Evolutionary conservation across 352 stramenopile species (phyloP).

Genomic region (Globisporangium cystogenes): DNA sequence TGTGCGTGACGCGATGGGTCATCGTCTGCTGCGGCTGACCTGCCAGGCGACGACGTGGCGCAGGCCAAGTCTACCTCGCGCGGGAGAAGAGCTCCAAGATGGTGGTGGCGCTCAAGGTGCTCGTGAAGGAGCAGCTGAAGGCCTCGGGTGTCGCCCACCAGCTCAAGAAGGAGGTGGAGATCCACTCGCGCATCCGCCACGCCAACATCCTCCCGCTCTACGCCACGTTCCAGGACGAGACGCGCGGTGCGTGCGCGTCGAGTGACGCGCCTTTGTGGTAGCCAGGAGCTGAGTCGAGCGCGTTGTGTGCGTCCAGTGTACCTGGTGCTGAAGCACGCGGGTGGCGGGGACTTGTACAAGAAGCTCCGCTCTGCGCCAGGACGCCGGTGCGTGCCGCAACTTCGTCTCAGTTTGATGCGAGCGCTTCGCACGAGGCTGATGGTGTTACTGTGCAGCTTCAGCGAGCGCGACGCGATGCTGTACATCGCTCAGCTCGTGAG

Average conservation of each 20-base stretch:
- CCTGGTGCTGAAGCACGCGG: constrained; percentile 84
- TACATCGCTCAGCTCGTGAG: constrained; percentile 74
- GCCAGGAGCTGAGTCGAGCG: not conserved
- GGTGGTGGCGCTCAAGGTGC: constrained; percentile 86
- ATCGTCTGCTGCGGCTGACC: not conserved
- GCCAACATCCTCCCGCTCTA: constrained; percentile 85
- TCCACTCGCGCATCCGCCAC: constrained; percentile 88
- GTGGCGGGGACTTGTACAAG: constrained; percentile 82
- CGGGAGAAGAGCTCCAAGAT: constrained; percentile 76
- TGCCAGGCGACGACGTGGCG: not conserved
- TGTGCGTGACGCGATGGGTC: not conserved
- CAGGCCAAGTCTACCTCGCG: constrained; percentile 81
- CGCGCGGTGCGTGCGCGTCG: constrained; percentile 25
- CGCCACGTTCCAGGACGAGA: constrained; percentile 79
- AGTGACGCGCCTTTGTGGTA: not conserved
- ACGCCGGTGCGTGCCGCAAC: constrained; percentile 22
- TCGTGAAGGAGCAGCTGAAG: constrained; percentile 85
- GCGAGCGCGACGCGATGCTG: constrained; percentile 52
- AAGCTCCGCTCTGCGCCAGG: constrained; percentile 50
- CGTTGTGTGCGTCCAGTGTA: constrained; percentile 51
- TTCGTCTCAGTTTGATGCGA: not conserved
- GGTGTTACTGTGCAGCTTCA: constrained; percentile 16
- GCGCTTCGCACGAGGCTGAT: not conserved
- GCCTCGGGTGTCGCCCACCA: constrained; percentile 65
- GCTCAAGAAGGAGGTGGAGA: constrained; percentile 88